Evolutionary conservation across 2,329 filamentous ascomycete genomes (phyloP).

Genomic region (Bipolaris sorokiniana): DNA sequence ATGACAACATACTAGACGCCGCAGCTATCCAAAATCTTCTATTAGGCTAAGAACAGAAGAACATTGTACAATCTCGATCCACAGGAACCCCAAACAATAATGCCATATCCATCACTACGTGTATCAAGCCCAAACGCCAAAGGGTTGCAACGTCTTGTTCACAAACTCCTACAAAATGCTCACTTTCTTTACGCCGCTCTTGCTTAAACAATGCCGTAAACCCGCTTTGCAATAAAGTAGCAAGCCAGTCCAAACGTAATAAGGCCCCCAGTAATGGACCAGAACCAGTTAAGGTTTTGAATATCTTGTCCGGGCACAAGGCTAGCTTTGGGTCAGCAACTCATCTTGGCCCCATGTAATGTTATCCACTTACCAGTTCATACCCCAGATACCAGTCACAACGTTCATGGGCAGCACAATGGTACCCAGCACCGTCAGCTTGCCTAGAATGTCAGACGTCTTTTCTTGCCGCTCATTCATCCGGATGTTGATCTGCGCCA

Average conservation of each 20-base stretch:
- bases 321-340: conserved; percentile 17
- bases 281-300: conserved; percentile 67
- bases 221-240: conserved; percentile 80
- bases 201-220: conserved; percentile 44
- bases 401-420: conserved; percentile 99
- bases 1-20: not conserved
- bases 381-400: conserved; percentile 97
- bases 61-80: conserved; percentile 3
- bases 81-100: not conserved
- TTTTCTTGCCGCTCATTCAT: conserved; percentile 98
- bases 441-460: conserved; percentile 92
- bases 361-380: conserved; percentile 67
- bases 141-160: conserved; percentile 1
- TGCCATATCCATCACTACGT: not conserved
- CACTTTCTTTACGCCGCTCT: not conserved
- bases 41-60: not conserved
- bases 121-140: conserved; percentile 4
- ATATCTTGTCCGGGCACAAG: conserved; percentile 90
- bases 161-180: not conserved
- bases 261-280: conserved; percentile 71
- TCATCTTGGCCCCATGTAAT: not conserved
- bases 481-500: conserved; percentile 98
- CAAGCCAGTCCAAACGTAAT: conserved; percentile 79
- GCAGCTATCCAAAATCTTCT: not conserved
- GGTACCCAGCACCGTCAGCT: conserved; percentile 92